Percentiles rank a stretch among this genome's conserved stretches.
Evolutionary conservation across 768 basidiomycete genomes (phyloP).

Genomic region (Steccherinum ochraceum): DNA sequence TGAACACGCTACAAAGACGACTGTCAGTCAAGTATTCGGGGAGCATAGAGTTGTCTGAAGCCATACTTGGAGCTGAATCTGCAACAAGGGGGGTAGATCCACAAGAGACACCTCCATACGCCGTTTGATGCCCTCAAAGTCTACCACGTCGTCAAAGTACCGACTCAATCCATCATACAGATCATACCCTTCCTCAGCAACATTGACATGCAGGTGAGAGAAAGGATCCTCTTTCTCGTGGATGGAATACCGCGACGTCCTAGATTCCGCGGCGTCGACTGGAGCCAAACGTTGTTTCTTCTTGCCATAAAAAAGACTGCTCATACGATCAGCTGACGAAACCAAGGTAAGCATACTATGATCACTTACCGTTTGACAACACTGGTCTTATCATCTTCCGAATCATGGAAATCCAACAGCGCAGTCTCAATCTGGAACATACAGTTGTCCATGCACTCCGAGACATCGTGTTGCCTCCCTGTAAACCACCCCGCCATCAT

Average conservation of each 20-base stretch:
- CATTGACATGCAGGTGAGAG: conserved; percentile 90
- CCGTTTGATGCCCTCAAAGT: conserved; percentile 82
- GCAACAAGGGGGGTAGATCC: conserved; percentile 83
- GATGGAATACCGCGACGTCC: conserved; percentile 35
- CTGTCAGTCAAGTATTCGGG: conserved; percentile 10
- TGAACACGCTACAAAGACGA: conserved; percentile 69
- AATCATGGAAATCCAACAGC: conserved; percentile 63
- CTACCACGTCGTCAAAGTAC: conserved; percentile 86
- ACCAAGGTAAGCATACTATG: not conserved
- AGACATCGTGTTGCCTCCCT: conserved; percentile 97
- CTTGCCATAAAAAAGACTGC: conserved; percentile 84
- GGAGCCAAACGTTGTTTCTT: conserved; percentile 53
- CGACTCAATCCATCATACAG: conserved; percentile 90
- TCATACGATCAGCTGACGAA: not conserved
- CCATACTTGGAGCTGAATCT: conserved; percentile 90
- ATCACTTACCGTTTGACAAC: conserved; percentile 70
- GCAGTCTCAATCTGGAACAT: conserved; percentile 98
- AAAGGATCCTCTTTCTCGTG: conserved; percentile 91
- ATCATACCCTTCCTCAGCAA: conserved; percentile 82
- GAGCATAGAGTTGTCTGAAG: not conserved
- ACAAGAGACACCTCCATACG: conserved; percentile 84
- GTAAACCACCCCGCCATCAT: conserved; percentile 6
- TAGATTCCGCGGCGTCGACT: conserved; percentile 10
- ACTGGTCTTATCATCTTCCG: conserved; percentile 56
- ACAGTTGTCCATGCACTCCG: conserved; percentile 99